Conservation (phyloP, 2,329 filamentous ascomycete species). For the Hirsutella minnesotensis region DNA sequence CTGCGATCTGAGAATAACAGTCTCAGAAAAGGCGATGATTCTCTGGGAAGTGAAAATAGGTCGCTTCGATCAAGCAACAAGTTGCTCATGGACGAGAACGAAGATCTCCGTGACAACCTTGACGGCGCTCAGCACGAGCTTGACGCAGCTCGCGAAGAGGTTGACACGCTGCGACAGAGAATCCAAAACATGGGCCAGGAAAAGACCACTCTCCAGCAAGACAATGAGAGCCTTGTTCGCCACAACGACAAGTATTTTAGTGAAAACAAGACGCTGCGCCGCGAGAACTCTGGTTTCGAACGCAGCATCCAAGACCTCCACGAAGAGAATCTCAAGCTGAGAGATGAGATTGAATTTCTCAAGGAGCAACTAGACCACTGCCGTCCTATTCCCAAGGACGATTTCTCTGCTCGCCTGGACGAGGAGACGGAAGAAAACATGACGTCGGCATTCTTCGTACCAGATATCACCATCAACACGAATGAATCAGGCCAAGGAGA, state of each 20-base stretch:
- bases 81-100: slow-evolving; percentile 28
- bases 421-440: slow-evolving; percentile 38
- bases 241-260: slow-evolving; percentile 44
- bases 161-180: slow-evolving; percentile 26
- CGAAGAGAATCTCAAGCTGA: slow-evolving; percentile 33
- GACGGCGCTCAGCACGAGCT: slow-evolving; percentile 28
- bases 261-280: slow-evolving; percentile 36
- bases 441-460: slow-evolving; percentile 47
- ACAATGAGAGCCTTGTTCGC: slow-evolving; percentile 39
- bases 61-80: slow-evolving; percentile 30
- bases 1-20: slow-evolving; percentile 29
- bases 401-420: slow-evolving; percentile 21
- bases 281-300: slow-evolving; percentile 36
- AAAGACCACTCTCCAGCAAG: slow-evolving; percentile 32
- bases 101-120: slow-evolving; percentile 29
- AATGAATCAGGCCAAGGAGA: slow-evolving; percentile 20
- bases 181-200: slow-evolving; percentile 28
- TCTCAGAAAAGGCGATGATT: slow-evolving; percentile 29
- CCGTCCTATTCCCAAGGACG: slow-evolving; percentile 24
- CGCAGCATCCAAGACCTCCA: slow-evolving; percentile 32
- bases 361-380: slow-evolving; percentile 32
- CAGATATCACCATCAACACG: slow-evolving; percentile 42
- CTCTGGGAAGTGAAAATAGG: slow-evolving; percentile 30
- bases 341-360: slow-evolving; percentile 33
- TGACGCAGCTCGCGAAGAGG: slow-evolving; percentile 25